These are phyloP conservation scores for Mitragyna speciosa DNA, from an alignment of 257 asterid genomes.

Conservation along the genomic window DNA sequence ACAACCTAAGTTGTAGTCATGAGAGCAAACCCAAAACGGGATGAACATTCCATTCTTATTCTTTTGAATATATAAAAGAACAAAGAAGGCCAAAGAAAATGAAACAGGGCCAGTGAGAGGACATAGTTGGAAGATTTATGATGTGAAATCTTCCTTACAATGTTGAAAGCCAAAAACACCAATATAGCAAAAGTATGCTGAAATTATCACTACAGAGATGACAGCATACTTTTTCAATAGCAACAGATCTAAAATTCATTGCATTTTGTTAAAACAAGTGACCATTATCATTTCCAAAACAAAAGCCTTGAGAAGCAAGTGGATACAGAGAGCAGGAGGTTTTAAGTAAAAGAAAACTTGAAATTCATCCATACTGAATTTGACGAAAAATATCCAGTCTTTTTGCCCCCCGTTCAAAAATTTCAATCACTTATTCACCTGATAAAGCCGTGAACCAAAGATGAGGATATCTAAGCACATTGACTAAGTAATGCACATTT, in stretches of 20 bases:
- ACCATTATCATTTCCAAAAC: neutral
- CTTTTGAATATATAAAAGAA: neutral
- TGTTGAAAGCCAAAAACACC: neutral
- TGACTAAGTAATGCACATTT: neutral
- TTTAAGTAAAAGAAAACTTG: neutral
- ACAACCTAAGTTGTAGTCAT: neutral
- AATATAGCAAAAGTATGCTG: neutral
- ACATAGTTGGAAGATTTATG: neutral
- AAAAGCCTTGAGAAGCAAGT: neutral
- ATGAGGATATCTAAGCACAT: neutral
- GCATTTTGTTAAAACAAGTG: neutral
- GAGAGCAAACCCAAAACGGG: slow-evolving; percentile 4
- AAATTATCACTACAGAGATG: neutral
- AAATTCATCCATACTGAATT: neutral
- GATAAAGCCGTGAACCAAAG: neutral
- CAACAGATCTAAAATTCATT: neutral
- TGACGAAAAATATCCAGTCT: neutral
- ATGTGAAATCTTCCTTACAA: neutral
- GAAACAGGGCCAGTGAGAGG: neutral
- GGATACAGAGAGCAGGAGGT: neutral
- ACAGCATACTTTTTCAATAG: neutral
- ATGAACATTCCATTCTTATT: neutral
- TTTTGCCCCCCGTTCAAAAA: neutral
- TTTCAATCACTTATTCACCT: neutral
- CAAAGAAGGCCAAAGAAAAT: neutral